Evolutionary conservation across 805 yeast genomes (phyloP).

Genomic region (Lipomyces kockii): DNA sequence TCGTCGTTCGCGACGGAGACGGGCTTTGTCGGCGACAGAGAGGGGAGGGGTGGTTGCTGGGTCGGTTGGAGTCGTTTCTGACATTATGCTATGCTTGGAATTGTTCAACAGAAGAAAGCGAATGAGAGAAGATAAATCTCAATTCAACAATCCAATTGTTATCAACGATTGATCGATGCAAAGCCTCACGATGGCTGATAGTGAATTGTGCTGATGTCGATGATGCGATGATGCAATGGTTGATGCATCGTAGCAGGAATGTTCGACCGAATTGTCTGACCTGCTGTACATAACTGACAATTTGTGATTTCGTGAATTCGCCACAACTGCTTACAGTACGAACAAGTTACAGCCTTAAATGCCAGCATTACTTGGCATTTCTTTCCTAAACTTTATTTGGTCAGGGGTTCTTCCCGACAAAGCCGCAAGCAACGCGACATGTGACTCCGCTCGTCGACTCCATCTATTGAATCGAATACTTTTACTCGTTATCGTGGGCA

Average conservation of each 20-base stretch:
- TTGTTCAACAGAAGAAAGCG: background rate
- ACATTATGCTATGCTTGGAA: background rate
- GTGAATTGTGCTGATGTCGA: background rate
- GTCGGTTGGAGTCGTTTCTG: background rate
- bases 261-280: background rate
- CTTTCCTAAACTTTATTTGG: too few species aligned
- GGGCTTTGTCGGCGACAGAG: slow-evolving; percentile 33
- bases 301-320: too few species aligned
- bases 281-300: background rate
- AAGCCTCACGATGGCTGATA: background rate
- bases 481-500: too few species aligned
- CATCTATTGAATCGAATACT: too few species aligned
- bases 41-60: slow-evolving; percentile 6
- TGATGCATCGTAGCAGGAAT: too few species aligned
- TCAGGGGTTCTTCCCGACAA: too few species aligned
- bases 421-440: too few species aligned
- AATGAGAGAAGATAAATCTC: background rate
- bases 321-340: too few species aligned
- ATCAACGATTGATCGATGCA: background rate
- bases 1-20: slow-evolving; percentile 39
- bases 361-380: too few species aligned
- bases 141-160: background rate
- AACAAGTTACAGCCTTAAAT: too few species aligned
- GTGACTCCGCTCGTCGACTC: too few species aligned
- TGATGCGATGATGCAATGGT: background rate